Evolutionary conservation across 148 eudicot species (phyloP), one percentile per base, ranked within the genome.

Genomic region (Rhododendron mucronatum): DNA sequence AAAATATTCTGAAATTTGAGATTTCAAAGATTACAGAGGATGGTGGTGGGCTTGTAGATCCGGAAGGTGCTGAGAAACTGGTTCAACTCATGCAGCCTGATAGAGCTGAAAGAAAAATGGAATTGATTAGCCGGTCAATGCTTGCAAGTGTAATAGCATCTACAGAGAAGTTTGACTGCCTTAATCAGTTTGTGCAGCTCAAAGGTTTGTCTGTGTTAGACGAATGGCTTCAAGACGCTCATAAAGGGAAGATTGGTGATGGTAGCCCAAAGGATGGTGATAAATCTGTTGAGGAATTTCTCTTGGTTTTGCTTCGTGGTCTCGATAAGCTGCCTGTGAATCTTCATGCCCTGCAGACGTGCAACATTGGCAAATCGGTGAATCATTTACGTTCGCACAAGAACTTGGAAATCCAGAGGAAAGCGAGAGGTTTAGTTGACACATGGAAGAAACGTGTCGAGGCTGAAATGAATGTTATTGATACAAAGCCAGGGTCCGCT

Each of bases 401-500:
- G 85, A 97, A 96, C 81, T 86, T 89, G 13, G 99, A 97, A 85
- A 97, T 97, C 88, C 98, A 95, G 90, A 94, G 88, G 90, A 97
- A 95, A 89, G 96, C 99, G 5, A 91, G 98, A 89, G 90, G 91
- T 85, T 91, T 97, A 85, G 98, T 97, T 51, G 98, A 94, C 91
- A 95, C 94, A 69, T 97, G 99, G 99, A 97, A 97, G 93, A 97
- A 94, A 91, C 96, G 99, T 14, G 99, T 97, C 7, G 97, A 97
- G 92, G 98, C 95, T 63, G 99, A 97, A 88, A 93, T 97, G 96
- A 94, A 86, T 85, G 89, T 89, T 35, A 92, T 83, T 77, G 99
- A 95, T 87, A 67, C 91, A 50, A 93, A 92, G 89, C 85, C 98
- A 83, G 92, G 90, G 86, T 85, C 93, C 51, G 88, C 85, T 81